Evolutionary conservation across 495 filamentous ascomycete species (phyloP), one percentile per base, ranked within the genome.

Genomic region (Tuber microsphaerosporum): DNA sequence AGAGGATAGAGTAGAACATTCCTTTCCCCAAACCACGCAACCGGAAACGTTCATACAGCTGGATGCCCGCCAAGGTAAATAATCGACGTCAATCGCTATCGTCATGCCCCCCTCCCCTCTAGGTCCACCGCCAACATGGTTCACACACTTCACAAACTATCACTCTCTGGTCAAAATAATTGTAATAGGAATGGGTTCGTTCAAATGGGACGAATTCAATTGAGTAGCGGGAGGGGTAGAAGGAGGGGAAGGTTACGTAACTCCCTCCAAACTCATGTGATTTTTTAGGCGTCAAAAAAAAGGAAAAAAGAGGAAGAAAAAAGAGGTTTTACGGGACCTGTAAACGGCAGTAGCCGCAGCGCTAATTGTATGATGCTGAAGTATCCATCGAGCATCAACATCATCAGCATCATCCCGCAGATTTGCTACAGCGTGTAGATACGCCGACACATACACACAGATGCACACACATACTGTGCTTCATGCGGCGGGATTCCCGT

Each of bases 341-440:
- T 12, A n/a, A 56, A 56, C 3, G 19, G 22, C 22, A n/a, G 10
- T 7, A 31, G 0, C n/a, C n/a, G 51, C 10, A 31, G 51, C 51
- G 10, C n/a, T 61, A 31, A 5, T 14, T 31, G 56, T 65, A 65
- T 31, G 56, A 17, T 65, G 3, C n/a, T n/a, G 26, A 2, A 65
- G 56, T 16, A 31, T 26, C 26, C 9, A 65, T 65, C n/a, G 12
- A 31, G n/a, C n/a, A 17, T 65, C 56, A 10, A 31, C 10, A 65
- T 65, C n/a, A 61, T 61, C n/a, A 61, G 10, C n/a, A 61, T 61
- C 56, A 65, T 65, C n/a, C 26, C 56, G 56, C 56, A 65, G 56
- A 65, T 65, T 65, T 65, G 51, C n/a, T 26, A 41, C 12, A 65
- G 51, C n/a, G 17, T 65, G 10, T 14, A 5, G n/a, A 16, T 31